Conservation (phyloP, 2,329 filamentous ascomycete species). For the Exophiala spinifera region DNA sequence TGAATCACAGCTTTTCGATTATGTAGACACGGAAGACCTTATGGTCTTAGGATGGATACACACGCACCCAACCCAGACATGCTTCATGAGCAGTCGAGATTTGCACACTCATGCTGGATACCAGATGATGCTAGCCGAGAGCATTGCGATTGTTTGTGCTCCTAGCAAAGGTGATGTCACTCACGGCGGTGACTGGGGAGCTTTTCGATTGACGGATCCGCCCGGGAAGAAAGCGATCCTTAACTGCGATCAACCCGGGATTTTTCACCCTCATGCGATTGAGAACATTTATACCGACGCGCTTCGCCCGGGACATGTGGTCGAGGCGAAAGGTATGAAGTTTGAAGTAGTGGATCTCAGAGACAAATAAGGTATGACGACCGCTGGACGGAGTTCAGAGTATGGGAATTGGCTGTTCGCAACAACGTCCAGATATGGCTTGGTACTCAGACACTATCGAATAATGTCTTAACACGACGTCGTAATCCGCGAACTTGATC, state of each 20-base stretch:
- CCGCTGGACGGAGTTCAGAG: neutral
- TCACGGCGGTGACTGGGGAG: conserved; percentile 66
- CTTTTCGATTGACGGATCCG: conserved; percentile 90
- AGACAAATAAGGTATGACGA: conserved; percentile 7
- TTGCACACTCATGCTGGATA: conserved; percentile 92
- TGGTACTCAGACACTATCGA: conserved; percentile 6
- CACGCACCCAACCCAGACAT: conserved; percentile 93
- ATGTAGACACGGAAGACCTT: conserved; percentile 72
- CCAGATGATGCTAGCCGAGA: conserved; percentile 94
- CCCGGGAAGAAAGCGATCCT: conserved; percentile 84
- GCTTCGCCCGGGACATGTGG: conserved; percentile 66
- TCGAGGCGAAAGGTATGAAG: conserved; percentile 63
- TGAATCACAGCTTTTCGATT: conserved; percentile 79
- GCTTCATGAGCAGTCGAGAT: conserved; percentile 94
- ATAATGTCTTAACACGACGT: conserved; percentile 2
- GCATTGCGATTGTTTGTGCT: conserved; percentile 93
- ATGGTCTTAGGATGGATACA: conserved; percentile 96
- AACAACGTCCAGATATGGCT: neutral
- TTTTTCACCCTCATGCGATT: conserved; percentile 77
- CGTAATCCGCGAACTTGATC: neutral
- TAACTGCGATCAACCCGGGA: conserved; percentile 69
- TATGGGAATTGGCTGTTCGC: neutral
- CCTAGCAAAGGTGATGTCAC: conserved; percentile 58
- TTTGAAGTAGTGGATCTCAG: conserved; percentile 67
- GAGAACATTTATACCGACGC: conserved; percentile 77